Evolutionary conservation across 78 protist genomes (phyloP).

Genomic region (Speleostelium caveatum): DNA sequence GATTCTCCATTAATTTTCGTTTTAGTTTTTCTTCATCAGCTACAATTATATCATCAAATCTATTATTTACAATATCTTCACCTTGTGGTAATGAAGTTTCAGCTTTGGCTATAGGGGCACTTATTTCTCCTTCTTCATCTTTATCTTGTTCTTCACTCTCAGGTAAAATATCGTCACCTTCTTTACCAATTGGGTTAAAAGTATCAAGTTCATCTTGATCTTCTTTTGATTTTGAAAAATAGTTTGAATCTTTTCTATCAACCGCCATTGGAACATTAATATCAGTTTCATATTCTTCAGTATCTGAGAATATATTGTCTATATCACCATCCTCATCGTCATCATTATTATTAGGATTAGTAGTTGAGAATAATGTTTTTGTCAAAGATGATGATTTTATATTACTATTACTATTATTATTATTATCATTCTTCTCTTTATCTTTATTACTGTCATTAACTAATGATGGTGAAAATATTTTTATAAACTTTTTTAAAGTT

Average conservation of each 20-base stretch:
- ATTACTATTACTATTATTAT: neutral
- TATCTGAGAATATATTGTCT: too few relatives aligned
- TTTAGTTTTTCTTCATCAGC: slow-evolving; percentile 13
- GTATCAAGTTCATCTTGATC: neutral
- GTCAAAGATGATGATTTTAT: neutral
- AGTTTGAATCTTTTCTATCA: neutral
- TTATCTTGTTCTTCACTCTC: slow-evolving; percentile 2
- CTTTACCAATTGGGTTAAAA: slow-evolving; percentile 31
- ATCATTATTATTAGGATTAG: neutral
- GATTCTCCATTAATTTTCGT: slow-evolving; percentile 3
- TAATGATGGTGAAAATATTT: slow-evolving; percentile 23
- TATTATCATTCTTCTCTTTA: neutral
- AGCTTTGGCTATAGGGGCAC: neutral
- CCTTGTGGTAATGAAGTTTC: too few relatives aligned
- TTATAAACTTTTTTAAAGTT: neutral
- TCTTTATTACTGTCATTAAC: neutral
- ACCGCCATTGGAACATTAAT: neutral
- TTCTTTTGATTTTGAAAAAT: neutral
- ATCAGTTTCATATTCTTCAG: neutral
- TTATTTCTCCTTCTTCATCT: neutral
- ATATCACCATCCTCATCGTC: slow-evolving; percentile 1
- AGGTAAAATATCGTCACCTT: slow-evolving; percentile 15
- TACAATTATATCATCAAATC: neutral
- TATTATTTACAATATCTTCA: neutral
- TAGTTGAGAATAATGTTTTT: too few relatives aligned